A percentile compares a stretch with the other conserved stretches of the same genome.
These are phyloP conservation scores for Dissoconium aciculare DNA, from an alignment of 2,329 filamentous ascomycete genomes.

Conservation along the genomic window DNA sequence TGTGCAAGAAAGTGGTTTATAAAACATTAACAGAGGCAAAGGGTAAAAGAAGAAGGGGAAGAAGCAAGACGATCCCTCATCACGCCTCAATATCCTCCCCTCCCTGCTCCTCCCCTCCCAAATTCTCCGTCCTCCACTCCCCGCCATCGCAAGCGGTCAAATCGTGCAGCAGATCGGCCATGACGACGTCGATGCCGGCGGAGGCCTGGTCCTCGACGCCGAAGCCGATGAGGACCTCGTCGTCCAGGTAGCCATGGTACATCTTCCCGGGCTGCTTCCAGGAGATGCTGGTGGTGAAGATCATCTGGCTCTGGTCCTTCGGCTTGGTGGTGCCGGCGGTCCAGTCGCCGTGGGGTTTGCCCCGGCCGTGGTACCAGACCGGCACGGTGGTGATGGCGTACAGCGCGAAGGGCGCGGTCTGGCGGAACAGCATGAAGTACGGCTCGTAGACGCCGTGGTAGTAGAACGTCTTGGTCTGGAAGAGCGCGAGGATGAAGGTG, in stretches of 20 bases:
- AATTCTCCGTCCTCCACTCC: background rate
- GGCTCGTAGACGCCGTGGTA: constrained; percentile 39
- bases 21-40: no score
- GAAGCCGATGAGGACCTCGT: constrained; percentile 3
- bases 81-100: no score
- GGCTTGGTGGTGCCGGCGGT: constrained; percentile 1
- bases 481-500: constrained; percentile 39
- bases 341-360: constrained; percentile 2
- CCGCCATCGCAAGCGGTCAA: background rate
- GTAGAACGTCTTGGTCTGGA: constrained; percentile 40
- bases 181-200: constrained; percentile 4
- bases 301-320: constrained; percentile 5
- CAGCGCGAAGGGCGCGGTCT: constrained; percentile 34
- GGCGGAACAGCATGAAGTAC: constrained; percentile 37
- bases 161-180: constrained; percentile 3
- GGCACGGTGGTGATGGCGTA: constrained; percentile 36
- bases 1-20: no score
- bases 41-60: no score
- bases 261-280: constrained; percentile 2
- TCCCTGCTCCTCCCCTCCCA: background rate
- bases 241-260: constrained; percentile 6
- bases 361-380: constrained; percentile 40
- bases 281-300: constrained; percentile 4
- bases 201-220: constrained; percentile 5
- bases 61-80: no score